A percentile compares a stretch with the other conserved stretches of the same genome.
Conservation (phyloP, 1,284 basidiomycete species). For the Pterulicium gracile region DNA sequence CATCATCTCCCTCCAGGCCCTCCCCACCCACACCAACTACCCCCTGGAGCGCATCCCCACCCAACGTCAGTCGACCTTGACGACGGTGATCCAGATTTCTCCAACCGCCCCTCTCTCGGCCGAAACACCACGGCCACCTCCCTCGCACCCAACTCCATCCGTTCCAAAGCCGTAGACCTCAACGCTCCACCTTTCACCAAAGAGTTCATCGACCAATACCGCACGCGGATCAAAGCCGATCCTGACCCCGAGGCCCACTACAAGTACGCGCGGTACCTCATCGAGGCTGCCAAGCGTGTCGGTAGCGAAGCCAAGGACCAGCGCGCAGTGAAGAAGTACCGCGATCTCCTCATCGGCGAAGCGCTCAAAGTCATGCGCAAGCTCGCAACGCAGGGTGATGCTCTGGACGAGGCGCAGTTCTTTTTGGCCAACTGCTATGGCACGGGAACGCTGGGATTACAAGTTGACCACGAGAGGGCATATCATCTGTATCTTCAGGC, state of each 20-base stretch:
- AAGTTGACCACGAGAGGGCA: constrained; percentile 61
- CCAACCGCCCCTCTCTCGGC: constrained; percentile 42
- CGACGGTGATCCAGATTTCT: constrained; percentile 35
- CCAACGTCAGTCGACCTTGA: constrained; percentile 16
- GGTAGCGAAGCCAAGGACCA: constrained; percentile 66
- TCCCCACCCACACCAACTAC: not conserved
- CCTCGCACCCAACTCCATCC: constrained; percentile 50
- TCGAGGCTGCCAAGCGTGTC: constrained; percentile 96
- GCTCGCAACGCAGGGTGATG: constrained; percentile 81
- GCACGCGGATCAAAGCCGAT: constrained; percentile 93
- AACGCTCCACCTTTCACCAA: constrained; percentile 88
- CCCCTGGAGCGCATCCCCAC: not conserved
- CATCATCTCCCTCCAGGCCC: not conserved
- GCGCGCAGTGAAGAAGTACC: constrained; percentile 78
- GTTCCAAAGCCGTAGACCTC: constrained; percentile 78
- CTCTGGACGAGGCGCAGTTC: constrained; percentile 97
- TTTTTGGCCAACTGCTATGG: constrained; percentile 98
- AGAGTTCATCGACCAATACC: constrained; percentile 95
- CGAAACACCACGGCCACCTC: constrained; percentile 48
- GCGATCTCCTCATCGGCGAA: constrained; percentile 82
- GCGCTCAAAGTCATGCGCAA: constrained; percentile 88
- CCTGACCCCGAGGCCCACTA: constrained; percentile 99
- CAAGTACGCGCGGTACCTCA: constrained; percentile 93
- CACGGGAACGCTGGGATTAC: constrained; percentile 79
- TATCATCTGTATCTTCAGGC: constrained; percentile 89